Evolutionary conservation across 257 asterid genomes (phyloP), one percentile per base, ranked within the genome.

Genomic region (Solanum boliviense): DNA sequence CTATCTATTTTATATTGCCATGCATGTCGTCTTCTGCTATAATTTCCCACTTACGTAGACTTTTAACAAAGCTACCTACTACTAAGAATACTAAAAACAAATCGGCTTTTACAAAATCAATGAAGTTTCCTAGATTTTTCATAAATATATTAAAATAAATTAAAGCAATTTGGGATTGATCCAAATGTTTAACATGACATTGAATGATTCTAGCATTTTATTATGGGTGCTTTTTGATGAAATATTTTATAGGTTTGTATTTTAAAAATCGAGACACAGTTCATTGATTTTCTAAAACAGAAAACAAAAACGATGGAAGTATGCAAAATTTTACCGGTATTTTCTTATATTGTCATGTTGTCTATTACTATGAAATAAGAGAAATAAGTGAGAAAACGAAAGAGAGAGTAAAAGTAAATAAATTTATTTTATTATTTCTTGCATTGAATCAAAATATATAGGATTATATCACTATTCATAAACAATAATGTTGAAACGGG

Each of bases 261-360:
- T 60, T 21, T 60, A 0, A 60, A 0, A 60, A 60, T n/a, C 6
- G 29, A 60, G 6, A n/a, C 13, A 23, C 29, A 0, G 29, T 9
- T 9, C 70, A 9, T 23, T 9, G 29, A 23, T 9, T 62, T 62
- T 21, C 67, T 58, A 56, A 56, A 56, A 0, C 0, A 6, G 23
- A 58, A 7, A 58, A 58, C 27, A 20, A 58, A 20, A 21, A 20
- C 5, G 2, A 52, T 44, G 52, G n/a, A 52, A 52, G n/a, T 56
- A 6, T 18, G 65, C 65, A 56, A 56, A 0, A 0, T 18, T 58
- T n/a, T 9, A 0, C 0, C 29, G 0, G 29, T 9, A 62, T 62
- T 62, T 62, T 60, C 15, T 60, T 62, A 62, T 62, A 62, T 62
- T 62, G 0, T n/a, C 32, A 62, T 62, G 29, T n/a, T n/a, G 32